Evolutionary conservation across 352 stramenopile genomes (phyloP), one percentile per base, ranked within the genome.

Genomic region (Globisporangium polare): DNA sequence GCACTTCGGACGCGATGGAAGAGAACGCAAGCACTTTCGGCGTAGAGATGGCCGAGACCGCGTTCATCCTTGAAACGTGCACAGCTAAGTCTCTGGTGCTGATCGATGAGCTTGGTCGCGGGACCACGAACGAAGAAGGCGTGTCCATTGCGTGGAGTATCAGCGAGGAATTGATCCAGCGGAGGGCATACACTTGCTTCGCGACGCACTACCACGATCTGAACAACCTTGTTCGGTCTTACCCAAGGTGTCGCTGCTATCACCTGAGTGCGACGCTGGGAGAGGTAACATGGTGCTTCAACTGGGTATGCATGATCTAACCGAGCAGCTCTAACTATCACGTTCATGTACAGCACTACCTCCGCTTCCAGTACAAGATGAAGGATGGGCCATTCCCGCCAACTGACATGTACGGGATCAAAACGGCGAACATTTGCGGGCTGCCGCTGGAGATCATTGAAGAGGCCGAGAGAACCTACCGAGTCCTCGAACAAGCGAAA

Each of bases 1-100:
- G 89, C 10, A 98, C 90, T 7, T 92, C 86, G 3, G 92, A 98
- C 53, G 89, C 97, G 58, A 96, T 98, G 81, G 92, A 98, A 73
- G 89, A 96, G 66, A 98, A 97, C 63, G 71, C 92, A 18, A 97
- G 88, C 54, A 96, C 90, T 4, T 98, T 98, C 65, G 78, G 76
- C 12, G 80, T 97, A 27, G 92, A 98, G 58, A 98, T 97, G 92
- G 87, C 80, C 0, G 90, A 97, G 58, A 89, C 78, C 2, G 86
- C 87, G 9, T 94, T 95, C 62, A 92, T 95, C 1, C 64, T 97
- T 20, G 86, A 95, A 60, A 73, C 76, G 5, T 83, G 77, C 50
- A 91, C 85, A 7, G 39, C 69, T 42, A 78, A 56, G 29, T 95
- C 77, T 12, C 71, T 98, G 43, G 81, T 98, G 10, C 65, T 98